Conservation (phyloP, 441 rosid species). For the Populus hybrid region DNA sequence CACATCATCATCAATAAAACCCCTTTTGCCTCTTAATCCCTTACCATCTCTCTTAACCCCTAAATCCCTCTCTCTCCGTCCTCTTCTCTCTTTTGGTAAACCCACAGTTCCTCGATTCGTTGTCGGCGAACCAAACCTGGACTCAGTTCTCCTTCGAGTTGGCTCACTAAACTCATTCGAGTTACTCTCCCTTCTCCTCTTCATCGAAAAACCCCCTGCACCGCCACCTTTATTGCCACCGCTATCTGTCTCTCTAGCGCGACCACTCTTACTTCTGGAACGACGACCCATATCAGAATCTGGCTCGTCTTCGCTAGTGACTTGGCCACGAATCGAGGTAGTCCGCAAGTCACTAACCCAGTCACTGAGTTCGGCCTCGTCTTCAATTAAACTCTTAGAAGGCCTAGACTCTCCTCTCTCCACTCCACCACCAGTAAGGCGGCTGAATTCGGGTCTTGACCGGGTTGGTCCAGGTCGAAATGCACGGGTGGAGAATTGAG, state of each 20-base stretch:
- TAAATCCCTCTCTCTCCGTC: constrained; percentile 28
- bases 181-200: constrained; percentile 41
- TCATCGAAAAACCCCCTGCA: constrained; percentile 21
- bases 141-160: constrained; percentile 29
- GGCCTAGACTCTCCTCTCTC: constrained; percentile 36
- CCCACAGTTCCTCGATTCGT: constrained; percentile 12
- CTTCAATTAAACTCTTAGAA: constrained; percentile 79
- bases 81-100: constrained; percentile 24
- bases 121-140: constrained; percentile 29
- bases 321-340: constrained; percentile 32
- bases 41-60: constrained; percentile 26
- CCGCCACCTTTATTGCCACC: constrained; percentile 15
- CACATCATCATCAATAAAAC: constrained; percentile 13
- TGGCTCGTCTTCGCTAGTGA: constrained; percentile 42
- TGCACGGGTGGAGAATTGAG: constrained; percentile 45
- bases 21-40: constrained; percentile 18
- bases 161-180: constrained; percentile 34
- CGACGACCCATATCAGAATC: constrained; percentile 31
- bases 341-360: constrained; percentile 63
- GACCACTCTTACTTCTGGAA: constrained; percentile 5
- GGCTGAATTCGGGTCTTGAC: constrained; percentile 28
- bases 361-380: constrained; percentile 84
- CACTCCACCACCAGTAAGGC: constrained; percentile 10
- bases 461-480: constrained; percentile 26
- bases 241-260: constrained; percentile 6